Evolutionary conservation across 176 grass and related monocot species (phyloP).

Genomic region (Zea luxurians): DNA sequence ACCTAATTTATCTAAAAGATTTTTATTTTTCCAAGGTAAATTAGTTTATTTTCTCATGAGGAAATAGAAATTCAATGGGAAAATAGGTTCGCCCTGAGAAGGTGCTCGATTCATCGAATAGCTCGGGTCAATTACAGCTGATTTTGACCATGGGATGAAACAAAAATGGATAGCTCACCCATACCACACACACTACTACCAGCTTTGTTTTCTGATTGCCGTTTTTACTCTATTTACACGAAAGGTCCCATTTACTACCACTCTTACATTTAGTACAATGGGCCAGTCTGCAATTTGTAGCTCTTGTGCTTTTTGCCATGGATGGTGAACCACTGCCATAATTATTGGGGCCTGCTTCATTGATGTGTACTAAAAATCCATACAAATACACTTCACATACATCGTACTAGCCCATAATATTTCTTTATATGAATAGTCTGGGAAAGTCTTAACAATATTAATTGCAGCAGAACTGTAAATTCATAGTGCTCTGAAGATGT

Average conservation of each 20-base stretch:
- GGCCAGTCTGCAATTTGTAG: slow-evolving; percentile 1
- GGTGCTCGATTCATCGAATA: too few relatives aligned
- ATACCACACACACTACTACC: too few relatives aligned
- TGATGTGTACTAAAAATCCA: slow-evolving; percentile 12
- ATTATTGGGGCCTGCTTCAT: neutral
- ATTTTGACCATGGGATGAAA: too few relatives aligned
- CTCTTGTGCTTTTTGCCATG: neutral
- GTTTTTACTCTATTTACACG: neutral
- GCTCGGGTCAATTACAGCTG: too few relatives aligned
- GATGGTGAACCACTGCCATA: neutral
- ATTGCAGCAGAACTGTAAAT: neutral
- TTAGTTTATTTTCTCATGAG: too few relatives aligned
- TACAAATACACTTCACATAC: neutral
- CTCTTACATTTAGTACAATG: neutral
- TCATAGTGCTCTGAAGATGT: neutral
- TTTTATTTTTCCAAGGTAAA: too few relatives aligned
- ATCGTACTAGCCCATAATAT: neutral
- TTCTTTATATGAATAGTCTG: neutral
- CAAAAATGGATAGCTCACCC: too few relatives aligned
- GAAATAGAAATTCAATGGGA: too few relatives aligned
- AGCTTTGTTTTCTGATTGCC: slow-evolving; percentile 4
- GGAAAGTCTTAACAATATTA: neutral
- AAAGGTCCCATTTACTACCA: slow-evolving; percentile 1
- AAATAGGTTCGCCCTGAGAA: too few relatives aligned
- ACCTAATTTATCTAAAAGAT: too few relatives aligned